Evolutionary conservation across 345 rosid genomes (phyloP).

Genomic region (Salix udensis): DNA sequence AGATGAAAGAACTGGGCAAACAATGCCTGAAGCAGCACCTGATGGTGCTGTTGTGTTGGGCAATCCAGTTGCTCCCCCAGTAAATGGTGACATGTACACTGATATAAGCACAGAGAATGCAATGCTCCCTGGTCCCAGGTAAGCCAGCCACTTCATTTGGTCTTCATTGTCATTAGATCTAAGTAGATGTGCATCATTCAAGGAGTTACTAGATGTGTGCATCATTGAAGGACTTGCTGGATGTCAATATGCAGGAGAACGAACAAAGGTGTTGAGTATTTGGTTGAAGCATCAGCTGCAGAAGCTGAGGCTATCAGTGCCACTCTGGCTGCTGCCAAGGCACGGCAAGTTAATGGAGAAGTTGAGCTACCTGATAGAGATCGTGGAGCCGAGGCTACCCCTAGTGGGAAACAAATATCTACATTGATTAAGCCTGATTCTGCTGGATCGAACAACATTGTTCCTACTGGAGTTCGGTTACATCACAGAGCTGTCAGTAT

Average conservation of each 20-base stretch:
- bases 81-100: conserved; percentile 86
- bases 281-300: conserved; percentile 96
- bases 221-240: conserved; percentile 14
- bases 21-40: conserved; percentile 52
- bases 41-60: conserved; percentile 91
- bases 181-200: conserved; percentile 2
- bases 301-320: conserved; percentile 99
- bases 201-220: conserved; percentile 15
- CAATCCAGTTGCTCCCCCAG: conserved; percentile 92
- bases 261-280: conserved; percentile 87
- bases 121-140: conserved; percentile 75
- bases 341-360: conserved; percentile 87
- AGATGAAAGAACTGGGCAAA: conserved; percentile 78
- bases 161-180: background rate
- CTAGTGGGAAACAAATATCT: conserved; percentile 77
- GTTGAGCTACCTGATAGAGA: conserved; percentile 86
- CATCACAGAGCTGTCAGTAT: conserved; percentile 95
- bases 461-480: conserved; percentile 80
- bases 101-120: conserved; percentile 96
- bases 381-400: conserved; percentile 88
- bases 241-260: conserved; percentile 56
- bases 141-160: conserved; percentile 18
- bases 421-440: conserved; percentile 71
- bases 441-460: conserved; percentile 47
- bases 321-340: conserved; percentile 96